Evolutionary conservation across 805 yeast genomes (phyloP).

Genomic region (Saccharomycopsis fermentans): DNA sequence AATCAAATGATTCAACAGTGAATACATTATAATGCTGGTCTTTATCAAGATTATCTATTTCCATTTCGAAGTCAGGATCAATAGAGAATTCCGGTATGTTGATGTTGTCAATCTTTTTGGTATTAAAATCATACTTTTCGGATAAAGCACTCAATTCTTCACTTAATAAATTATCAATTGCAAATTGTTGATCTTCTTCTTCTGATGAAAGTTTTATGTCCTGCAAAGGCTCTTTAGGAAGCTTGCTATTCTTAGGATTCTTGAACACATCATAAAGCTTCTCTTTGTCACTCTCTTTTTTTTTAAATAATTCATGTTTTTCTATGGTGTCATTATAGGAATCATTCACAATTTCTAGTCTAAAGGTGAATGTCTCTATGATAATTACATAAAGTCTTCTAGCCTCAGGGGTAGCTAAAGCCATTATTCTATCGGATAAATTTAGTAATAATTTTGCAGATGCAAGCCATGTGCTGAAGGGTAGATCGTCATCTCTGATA

Average conservation of each 20-base stretch:
- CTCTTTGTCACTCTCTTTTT: conserved; percentile 43
- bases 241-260: conserved; percentile 52
- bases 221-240: conserved; percentile 20
- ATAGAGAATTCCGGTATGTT: not conserved
- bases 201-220: conserved; percentile 6
- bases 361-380: conserved; percentile 75
- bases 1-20: conserved; percentile 88
- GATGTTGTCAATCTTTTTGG: not conserved
- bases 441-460: conserved; percentile 85
- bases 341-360: conserved; percentile 67
- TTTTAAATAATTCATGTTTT: conserved; percentile 47
- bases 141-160: conserved; percentile 20
- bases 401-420: conserved; percentile 62
- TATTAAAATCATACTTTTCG: conserved; percentile 12
- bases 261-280: conserved; percentile 90
- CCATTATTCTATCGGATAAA: conserved; percentile 79
- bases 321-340: conserved; percentile 56
- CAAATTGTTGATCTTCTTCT: conserved; percentile 23
- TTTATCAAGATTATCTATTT: not conserved
- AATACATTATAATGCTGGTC: conserved; percentile 69
- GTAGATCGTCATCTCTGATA: conserved; percentile 70
- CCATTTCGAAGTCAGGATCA: not conserved
- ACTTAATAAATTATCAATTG: conserved; percentile 30
- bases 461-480: conserved; percentile 89
- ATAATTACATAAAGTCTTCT: conserved; percentile 71